Percentiles rank a stretch among this genome's conserved stretches.
phyloP scores from a whole-genome alignment of 176 grass and related monocot species.

The bread wheat (Triticum aestivum) region IWGSC_CS_RefSeq_v2.1 NC_057798.1:496328591-496329090 shows the following conservation, averaged over 20 bases:
- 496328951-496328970: no score
- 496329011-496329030: no score
- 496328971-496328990: no score
- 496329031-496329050: no score
- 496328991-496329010: no score
- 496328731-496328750: neutral
- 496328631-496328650: no score
- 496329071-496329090: neutral
- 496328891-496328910: neutral
- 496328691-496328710: no score
- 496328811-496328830: neutral
- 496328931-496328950: neutral
- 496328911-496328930: neutral
- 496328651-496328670: no score
- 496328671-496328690: no score
- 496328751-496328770: neutral
- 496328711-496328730: neutral
- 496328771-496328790: no score
- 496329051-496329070: neutral
- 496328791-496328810: neutral
- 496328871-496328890: neutral
- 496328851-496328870: neutral
- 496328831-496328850: neutral
- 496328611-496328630: no score
- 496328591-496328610: no score